A percentile compares a stretch with the other conserved stretches of the same genome.
phyloP scores from a whole-genome alignment of 495 filamentous ascomycete genomes.

The Xylaria nigripes region DNA sequence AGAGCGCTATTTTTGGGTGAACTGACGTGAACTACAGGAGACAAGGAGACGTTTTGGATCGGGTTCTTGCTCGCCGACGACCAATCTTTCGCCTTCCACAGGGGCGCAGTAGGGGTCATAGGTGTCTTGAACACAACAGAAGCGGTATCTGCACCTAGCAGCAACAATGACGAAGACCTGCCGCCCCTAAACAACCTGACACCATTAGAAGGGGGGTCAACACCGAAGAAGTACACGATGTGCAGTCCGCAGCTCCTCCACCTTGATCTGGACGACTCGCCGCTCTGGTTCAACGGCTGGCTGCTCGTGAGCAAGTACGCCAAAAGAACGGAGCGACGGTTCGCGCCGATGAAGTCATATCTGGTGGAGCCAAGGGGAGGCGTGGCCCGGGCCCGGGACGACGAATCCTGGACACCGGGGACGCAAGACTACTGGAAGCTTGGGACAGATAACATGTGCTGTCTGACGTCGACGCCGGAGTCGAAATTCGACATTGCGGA shows the following conservation, averaged over 20 bases:
- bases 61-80: conserved; percentile 24
- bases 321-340: conserved; percentile 1
- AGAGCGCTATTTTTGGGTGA: neutral
- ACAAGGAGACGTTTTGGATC: conserved; percentile 31
- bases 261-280: conserved; percentile 17
- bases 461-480: conserved; percentile 1
- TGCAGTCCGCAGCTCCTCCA: conserved; percentile 27
- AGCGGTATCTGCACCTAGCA: neutral
- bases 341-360: conserved; percentile 8
- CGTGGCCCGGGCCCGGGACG: neutral
- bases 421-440: conserved; percentile 4
- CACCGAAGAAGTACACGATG: conserved; percentile 5
- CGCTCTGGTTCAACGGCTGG: conserved; percentile 26
- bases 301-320: conserved; percentile 19
- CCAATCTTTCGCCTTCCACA: conserved; percentile 20
- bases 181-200: neutral
- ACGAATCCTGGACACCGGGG: neutral
- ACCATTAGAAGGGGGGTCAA: neutral
- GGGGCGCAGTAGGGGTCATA: conserved; percentile 22
- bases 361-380: neutral
- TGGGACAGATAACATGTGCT: conserved; percentile 8
- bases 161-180: neutral
- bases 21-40: conserved; percentile 7
- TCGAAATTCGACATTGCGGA: neutral
- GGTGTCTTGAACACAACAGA: conserved; percentile 6